phyloP scores from a whole-genome alignment of 768 basidiomycete species.

The Hypholoma fasciculare region DNA sequence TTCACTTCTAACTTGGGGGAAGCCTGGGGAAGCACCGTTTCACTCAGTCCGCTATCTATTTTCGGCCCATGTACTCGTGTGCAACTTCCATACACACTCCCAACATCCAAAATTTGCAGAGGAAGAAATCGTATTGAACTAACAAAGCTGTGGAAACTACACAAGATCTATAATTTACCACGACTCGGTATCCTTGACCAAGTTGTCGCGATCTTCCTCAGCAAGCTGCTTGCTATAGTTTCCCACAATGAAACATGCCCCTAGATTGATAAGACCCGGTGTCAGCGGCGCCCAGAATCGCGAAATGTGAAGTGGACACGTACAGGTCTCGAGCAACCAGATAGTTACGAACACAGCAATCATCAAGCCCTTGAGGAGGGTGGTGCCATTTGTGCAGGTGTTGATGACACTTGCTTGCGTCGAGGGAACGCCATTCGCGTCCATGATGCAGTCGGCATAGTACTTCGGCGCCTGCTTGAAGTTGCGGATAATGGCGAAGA shows the following conservation, averaged over 20 bases:
- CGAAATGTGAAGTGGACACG: conserved; percentile 18
- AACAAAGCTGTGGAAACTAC: neutral
- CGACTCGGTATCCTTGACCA: conserved; percentile 44
- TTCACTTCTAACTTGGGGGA: neutral
- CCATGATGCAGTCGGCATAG: conserved; percentile 35
- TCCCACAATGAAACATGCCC: conserved; percentile 48
- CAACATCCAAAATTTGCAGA: neutral
- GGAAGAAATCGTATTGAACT: neutral
- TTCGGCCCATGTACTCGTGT: neutral
- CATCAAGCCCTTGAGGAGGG: conserved; percentile 41
- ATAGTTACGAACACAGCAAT: conserved; percentile 41
- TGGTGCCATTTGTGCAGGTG: conserved; percentile 38
- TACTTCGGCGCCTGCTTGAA: conserved; percentile 42
- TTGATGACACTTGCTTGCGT: conserved; percentile 20
- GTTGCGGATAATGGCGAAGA: conserved; percentile 42
- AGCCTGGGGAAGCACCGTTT: too few relatives aligned
- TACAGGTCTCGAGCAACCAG: conserved; percentile 51
- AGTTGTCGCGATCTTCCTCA: conserved; percentile 40
- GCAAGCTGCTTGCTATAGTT: conserved; percentile 44
- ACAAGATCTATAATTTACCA: conserved; percentile 30
- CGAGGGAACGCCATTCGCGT: conserved; percentile 25
- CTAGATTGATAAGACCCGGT: conserved; percentile 19
- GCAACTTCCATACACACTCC: too few relatives aligned
- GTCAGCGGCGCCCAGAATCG: conserved; percentile 2
- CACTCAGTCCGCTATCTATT: too few relatives aligned